Conservation (phyloP, 495 filamentous ascomycete genomes). For the Penicillium pancosmium region DNA sequence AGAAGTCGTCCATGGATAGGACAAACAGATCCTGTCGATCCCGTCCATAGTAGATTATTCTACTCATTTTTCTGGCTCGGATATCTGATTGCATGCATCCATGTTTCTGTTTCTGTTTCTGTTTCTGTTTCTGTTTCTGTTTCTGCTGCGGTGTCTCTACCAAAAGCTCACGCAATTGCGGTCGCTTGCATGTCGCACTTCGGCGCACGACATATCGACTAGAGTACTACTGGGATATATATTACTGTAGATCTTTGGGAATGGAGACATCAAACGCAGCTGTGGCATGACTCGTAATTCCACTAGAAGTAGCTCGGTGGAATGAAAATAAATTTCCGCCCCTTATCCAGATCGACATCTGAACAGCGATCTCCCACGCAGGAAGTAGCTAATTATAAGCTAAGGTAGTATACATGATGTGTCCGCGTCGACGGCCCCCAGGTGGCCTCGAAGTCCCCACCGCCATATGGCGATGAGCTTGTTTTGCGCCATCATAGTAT, state of each 20-base stretch:
- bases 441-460: neutral
- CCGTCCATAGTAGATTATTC: too few relatives aligned
- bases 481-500: conserved; percentile 1
- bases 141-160: too few relatives aligned
- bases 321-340: neutral
- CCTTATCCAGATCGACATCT: neutral
- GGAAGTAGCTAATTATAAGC: neutral
- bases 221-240: too few relatives aligned
- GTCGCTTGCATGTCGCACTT: too few relatives aligned
- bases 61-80: too few relatives aligned
- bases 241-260: neutral
- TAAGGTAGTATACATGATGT: neutral
- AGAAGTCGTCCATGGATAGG: neutral
- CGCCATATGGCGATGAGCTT: conserved; percentile 16
- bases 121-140: too few relatives aligned
- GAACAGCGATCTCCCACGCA: neutral
- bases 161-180: too few relatives aligned
- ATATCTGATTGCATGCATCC: too few relatives aligned
- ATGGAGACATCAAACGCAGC: neutral
- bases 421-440: neutral
- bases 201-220: too few relatives aligned
- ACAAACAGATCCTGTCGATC: neutral
- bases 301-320: neutral
- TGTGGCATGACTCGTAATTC: neutral
- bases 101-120: too few relatives aligned